phyloP scores from a whole-genome alignment of 1,284 basidiomycete species.

The Heterobasidion parviporum region DNA sequence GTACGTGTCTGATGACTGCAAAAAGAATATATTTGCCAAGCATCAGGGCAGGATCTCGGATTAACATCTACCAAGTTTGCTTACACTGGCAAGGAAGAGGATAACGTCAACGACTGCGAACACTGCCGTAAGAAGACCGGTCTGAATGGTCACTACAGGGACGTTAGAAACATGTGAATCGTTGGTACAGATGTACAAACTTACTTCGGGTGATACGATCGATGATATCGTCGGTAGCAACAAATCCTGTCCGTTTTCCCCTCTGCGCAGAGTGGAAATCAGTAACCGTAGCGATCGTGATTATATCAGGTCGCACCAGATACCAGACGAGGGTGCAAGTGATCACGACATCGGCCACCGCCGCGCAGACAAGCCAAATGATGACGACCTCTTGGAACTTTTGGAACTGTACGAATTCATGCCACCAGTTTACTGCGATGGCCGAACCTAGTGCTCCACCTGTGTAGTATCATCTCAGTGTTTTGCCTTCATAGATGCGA shows the following conservation, averaged over 20 bases:
- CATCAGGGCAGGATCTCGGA: background rate
- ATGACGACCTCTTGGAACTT: constrained; percentile 28
- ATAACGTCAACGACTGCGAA: constrained; percentile 25
- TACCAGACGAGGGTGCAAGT: constrained; percentile 23
- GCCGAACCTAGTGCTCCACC: constrained; percentile 26
- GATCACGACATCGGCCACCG: constrained; percentile 23
- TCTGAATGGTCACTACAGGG: constrained; percentile 28
- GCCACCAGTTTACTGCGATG: constrained; percentile 25
- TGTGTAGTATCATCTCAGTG: constrained; percentile 5
- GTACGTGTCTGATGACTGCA: background rate
- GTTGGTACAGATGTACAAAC: constrained; percentile 6
- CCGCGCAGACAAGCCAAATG: constrained; percentile 26
- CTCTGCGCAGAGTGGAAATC: constrained; percentile 16
- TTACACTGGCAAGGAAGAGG: constrained; percentile 24
- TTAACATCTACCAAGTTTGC: constrained; percentile 3
- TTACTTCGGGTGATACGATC: constrained; percentile 35
- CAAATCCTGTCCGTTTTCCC: constrained; percentile 30
- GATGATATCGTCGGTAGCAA: constrained; percentile 25
- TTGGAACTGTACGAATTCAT: constrained; percentile 25
- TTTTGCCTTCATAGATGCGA: background rate
- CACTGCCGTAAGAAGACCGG: constrained; percentile 25
- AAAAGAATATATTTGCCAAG: background rate
- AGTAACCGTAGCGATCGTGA: background rate
- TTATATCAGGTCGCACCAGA: constrained; percentile 14
- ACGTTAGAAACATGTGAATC: background rate